Base-by-base conservation (phyloP, 106 monocot genomes). In the Agapanthus africanus region DNA sequence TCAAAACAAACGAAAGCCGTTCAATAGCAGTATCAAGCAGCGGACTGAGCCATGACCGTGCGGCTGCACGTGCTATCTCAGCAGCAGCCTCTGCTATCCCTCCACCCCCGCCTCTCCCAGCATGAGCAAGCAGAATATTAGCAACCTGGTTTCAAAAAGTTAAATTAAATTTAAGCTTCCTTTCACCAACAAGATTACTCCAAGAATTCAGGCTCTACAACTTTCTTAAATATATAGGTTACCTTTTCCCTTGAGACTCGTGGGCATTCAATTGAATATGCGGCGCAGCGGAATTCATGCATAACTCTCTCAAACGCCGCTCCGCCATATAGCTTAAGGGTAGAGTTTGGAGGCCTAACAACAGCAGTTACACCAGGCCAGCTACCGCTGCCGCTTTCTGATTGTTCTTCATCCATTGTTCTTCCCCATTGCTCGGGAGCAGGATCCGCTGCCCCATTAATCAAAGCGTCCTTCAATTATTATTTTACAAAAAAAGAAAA, bases 231-330 rank as follows among this genome's bases (percentile, higher is more conserved):
- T 4, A 5, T 52, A 28, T 56, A 30, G 0, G 8, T 63, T 64
- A 99, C 93, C 93, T 90, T 99, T 68, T 99, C 93, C 50, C 93
- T 90, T 32, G 99, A 99, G 13, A 93, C 78, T 76, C 79, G 99
- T 50, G 93, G 90, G 80, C 90, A 93, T 76, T 90, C 99, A 46
- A 99, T 81, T 18, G 99, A 93, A 69, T 93, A 99, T 44, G 93
- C 77, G 40, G 99, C 99, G 62, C 93, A 99, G 23, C 80, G 83
- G 57, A 99, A 93, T 82, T 99, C 99, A 76, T 87, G 87, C 90
- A 99, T 90, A 16, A 90, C 99, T 64, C 99, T 87, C 71, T 99
- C 93, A 82, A 99, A 99, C 68, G 99, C 99, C 56, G 99, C 99
- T 26, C 99, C 99, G 11, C 99, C 99, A 70, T 99, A 99, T 0